phyloP scores from a whole-genome alignment of 2,329 filamentous ascomycete species.

The Aspergillus piperis region DNA sequence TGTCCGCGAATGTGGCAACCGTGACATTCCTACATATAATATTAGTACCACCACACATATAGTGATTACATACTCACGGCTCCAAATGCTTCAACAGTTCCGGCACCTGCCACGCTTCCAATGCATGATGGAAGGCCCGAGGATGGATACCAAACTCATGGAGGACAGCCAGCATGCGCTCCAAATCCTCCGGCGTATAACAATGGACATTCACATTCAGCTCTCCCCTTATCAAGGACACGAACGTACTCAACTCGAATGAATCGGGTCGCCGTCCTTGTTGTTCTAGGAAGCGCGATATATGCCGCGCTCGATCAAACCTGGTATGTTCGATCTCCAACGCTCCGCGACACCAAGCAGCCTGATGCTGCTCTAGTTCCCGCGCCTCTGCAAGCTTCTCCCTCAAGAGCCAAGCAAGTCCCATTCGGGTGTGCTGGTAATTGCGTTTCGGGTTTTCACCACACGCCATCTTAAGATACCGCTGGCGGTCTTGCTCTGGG shows the following conservation, averaged over 20 bases:
- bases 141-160: constrained; percentile 71
- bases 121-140: constrained; percentile 69
- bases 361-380: constrained; percentile 20
- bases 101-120: constrained; percentile 66
- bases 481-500: constrained; percentile 57
- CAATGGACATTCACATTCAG: constrained; percentile 72
- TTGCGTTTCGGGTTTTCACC: constrained; percentile 67
- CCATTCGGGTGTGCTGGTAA: constrained; percentile 64
- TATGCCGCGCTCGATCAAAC: background rate
- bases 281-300: background rate
- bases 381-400: constrained; percentile 59
- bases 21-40: constrained; percentile 46
- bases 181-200: constrained; percentile 69
- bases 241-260: constrained; percentile 64
- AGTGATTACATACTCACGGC: background rate
- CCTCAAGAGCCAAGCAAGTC: constrained; percentile 69
- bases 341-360: background rate
- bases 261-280: constrained; percentile 28
- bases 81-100: constrained; percentile 47
- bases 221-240: constrained; percentile 65
- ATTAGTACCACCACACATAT: background rate
- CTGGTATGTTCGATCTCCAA: background rate
- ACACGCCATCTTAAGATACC: constrained; percentile 77
- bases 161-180: constrained; percentile 61
- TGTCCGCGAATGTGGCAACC: constrained; percentile 66